phyloP scores from a whole-genome alignment of 768 basidiomycete species.

The Infundibulicybe gibba region DNA sequence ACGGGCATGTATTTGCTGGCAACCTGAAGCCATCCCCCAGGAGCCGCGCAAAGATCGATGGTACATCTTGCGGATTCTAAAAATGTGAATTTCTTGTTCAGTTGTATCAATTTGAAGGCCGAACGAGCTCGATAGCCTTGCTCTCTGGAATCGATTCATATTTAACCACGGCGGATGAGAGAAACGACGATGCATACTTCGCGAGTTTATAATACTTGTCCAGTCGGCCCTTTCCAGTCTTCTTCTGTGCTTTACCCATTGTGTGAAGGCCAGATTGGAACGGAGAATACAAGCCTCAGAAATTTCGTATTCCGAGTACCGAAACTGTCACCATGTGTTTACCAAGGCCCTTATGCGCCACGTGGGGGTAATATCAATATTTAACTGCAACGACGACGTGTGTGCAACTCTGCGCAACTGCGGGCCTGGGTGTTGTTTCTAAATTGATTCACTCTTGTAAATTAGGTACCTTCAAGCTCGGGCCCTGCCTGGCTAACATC shows the following conservation, averaged over 20 bases:
- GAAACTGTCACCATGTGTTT: too few relatives aligned
- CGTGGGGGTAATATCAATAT: too few relatives aligned
- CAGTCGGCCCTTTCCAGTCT: slow-evolving; percentile 92
- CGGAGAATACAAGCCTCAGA: too few relatives aligned
- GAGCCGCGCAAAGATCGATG: slow-evolving; percentile 97
- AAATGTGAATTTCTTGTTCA: slow-evolving; percentile 97
- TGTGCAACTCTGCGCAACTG: too few relatives aligned
- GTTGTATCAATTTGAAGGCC: slow-evolving; percentile 97
- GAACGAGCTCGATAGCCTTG: slow-evolving; percentile 99
- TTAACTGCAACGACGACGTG: too few relatives aligned
- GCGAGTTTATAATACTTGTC: slow-evolving; percentile 98
- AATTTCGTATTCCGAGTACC: too few relatives aligned
- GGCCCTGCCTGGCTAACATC: too few relatives aligned
- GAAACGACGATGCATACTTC: slow-evolving; percentile 49
- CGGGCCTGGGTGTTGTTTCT: too few relatives aligned
- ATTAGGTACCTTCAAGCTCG: too few relatives aligned
- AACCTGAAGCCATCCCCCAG: slow-evolving; percentile 98
- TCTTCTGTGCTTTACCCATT: slow-evolving; percentile 86
- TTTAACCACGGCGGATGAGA: slow-evolving; percentile 4
- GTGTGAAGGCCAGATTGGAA: neutral
- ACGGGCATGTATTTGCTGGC: slow-evolving; percentile 96
- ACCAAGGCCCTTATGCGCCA: too few relatives aligned
- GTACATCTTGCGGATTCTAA: slow-evolving; percentile 87
- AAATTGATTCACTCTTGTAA: too few relatives aligned
- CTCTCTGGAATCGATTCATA: slow-evolving; percentile 54